Percentiles rank a stretch among this genome's conserved stretches.
phyloP scores from a whole-genome alignment of 495 filamentous ascomycete species.

The Penicillium chermesinum region DNA sequence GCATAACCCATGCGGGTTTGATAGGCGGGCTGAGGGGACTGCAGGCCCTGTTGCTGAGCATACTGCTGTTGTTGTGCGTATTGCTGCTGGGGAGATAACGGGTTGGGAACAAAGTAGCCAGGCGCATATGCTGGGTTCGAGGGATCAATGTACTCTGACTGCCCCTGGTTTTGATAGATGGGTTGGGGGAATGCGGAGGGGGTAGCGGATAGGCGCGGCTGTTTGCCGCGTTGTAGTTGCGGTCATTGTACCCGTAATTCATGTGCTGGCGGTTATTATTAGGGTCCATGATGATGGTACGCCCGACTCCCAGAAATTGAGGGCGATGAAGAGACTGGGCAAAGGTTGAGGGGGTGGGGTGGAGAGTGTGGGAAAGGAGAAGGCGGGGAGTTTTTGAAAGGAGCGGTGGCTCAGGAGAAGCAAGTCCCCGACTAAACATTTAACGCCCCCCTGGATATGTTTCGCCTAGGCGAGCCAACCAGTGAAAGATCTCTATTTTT shows the following conservation, averaged over 20 bases:
- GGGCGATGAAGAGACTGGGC: conserved; percentile 10
- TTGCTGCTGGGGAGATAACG: conserved; percentile 44
- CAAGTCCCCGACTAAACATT: conserved; percentile 6
- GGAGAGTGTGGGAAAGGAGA: conserved; percentile 23
- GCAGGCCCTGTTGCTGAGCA: conserved; percentile 55
- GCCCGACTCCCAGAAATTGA: conserved; percentile 9
- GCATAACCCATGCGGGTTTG: conserved; percentile 44
- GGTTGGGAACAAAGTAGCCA: conserved; percentile 62
- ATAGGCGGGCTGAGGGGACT: conserved; percentile 47
- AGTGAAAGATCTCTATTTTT: too few species aligned
- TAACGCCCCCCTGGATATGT: conserved; percentile 8
- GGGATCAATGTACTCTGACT: conserved; percentile 49
- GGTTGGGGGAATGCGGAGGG: conserved; percentile 95
- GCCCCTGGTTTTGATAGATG: conserved; percentile 62
- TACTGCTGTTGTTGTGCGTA: conserved; percentile 56
- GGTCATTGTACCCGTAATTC: conserved; percentile 63
- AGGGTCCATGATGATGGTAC: conserved; percentile 42
- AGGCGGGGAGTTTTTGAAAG: conserved; percentile 24
- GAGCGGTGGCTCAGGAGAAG: conserved; percentile 37
- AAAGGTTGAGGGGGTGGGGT: conserved; percentile 10
- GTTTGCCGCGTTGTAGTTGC: conserved; percentile 58
- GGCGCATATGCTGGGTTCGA: conserved; percentile 47
- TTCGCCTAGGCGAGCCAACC: too few species aligned
- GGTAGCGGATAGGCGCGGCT: conserved; percentile 88
- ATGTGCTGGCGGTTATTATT: conserved; percentile 61